Conservation (phyloP, 176 grass and related monocot species). For the Triticum aestivum region IWGSC_CS_RefSeq_v2.1 NC_057801.1:686255012-686255511, state of each 20-base stretch:
- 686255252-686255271: neutral
- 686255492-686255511: neutral
- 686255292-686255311: neutral
- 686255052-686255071: neutral
- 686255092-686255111: neutral
- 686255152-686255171: neutral
- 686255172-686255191: neutral
- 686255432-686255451: constrained; percentile 59
- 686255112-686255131: neutral
- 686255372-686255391: constrained; percentile 52
- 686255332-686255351: constrained; percentile 38
- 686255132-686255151: neutral
- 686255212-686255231: neutral
- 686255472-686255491: constrained; percentile 22
- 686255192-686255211: neutral
- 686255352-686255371: constrained; percentile 46
- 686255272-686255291: neutral
- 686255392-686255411: constrained; percentile 69
- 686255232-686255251: neutral
- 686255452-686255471: constrained; percentile 94
- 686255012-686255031: too few species aligned
- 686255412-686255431: constrained; percentile 84
- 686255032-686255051: too few species aligned
- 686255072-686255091: neutral
- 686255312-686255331: constrained; percentile 19